Percentiles rank a stretch among this genome's conserved stretches.
Conservation (phyloP, 805 yeast genomes). For the Maudiozyma saulgeensis region DNA sequence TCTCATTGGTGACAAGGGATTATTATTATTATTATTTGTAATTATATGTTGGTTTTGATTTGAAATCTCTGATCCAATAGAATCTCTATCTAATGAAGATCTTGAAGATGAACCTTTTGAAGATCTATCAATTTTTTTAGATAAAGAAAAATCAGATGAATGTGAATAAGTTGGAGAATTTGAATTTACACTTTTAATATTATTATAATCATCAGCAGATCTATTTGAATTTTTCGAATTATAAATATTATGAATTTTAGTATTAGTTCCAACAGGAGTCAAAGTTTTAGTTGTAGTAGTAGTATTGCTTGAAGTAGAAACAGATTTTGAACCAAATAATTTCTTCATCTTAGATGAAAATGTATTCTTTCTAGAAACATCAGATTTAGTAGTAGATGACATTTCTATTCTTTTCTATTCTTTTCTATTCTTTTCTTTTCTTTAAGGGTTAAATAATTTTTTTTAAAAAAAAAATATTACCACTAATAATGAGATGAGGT, state of each 20-base stretch:
- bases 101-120: neutral
- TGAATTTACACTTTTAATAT: neutral
- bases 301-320: neutral
- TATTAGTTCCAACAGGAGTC: neutral
- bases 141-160: constrained; percentile 4
- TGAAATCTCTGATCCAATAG: neutral
- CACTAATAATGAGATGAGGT: no score
- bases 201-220: neutral
- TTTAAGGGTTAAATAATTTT: neutral
- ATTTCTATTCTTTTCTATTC: neutral
- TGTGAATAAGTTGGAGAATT: constrained; percentile 4
- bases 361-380: constrained; percentile 1
- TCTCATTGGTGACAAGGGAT: neutral
- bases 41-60: neutral
- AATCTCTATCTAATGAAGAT: neutral
- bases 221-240: neutral
- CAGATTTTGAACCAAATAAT: constrained; percentile 1
- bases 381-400: neutral
- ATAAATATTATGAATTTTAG: neutral
- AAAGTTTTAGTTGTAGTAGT: no score
- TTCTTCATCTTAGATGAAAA: constrained; percentile 1
- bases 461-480: no score
- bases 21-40: neutral
- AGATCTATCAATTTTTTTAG: constrained; percentile 2
- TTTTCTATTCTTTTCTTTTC: neutral